Percentiles rank a stretch among this genome's conserved stretches.
These are phyloP conservation scores for Limnanthes douglasii DNA, from an alignment of 345 rosid species.

Conservation along the genomic window DNA sequence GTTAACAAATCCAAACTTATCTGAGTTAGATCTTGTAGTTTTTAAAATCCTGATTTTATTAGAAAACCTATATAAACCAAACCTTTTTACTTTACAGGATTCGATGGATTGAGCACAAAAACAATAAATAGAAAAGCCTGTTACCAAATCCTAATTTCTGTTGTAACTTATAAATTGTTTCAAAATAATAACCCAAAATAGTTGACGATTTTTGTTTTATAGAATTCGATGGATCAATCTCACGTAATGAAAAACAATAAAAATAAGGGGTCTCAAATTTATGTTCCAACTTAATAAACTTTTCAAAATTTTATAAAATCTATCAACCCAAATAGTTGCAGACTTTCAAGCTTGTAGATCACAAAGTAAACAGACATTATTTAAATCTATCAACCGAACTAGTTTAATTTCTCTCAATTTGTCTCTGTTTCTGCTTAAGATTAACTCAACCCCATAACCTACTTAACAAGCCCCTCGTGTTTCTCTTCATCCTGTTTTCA, in stretches of 20 bases:
- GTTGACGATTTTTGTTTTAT: slow-evolving; percentile 10
- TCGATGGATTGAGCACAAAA: too few species aligned
- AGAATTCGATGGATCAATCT: neutral
- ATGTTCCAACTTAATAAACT: slow-evolving; percentile 2
- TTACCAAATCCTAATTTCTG: too few species aligned
- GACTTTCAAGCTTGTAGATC: neutral
- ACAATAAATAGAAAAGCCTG: too few species aligned
- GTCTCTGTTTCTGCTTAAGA: too few species aligned
- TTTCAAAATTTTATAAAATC: neutral
- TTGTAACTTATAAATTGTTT: neutral
- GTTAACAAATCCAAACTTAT: too few species aligned
- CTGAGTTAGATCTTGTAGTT: too few species aligned
- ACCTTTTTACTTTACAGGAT: too few species aligned
- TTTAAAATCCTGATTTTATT: too few species aligned
- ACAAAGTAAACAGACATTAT: slow-evolving; percentile 5
- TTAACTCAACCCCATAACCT: slow-evolving; percentile 50
- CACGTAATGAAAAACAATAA: neutral
- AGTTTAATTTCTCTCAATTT: too few species aligned
- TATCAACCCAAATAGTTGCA: neutral
- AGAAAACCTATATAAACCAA: too few species aligned
- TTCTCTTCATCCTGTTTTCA: slow-evolving; percentile 78
- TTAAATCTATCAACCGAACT: slow-evolving; percentile 1
- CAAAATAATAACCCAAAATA: neutral
- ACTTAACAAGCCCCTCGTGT: slow-evolving; percentile 54
- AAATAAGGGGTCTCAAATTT: slow-evolving; percentile 1